A percentile compares a stretch with the other conserved stretches of the same genome.
Conservation (phyloP, 192 early-diverging fungal genomes). For the Geranomyces variabilis region DNA sequence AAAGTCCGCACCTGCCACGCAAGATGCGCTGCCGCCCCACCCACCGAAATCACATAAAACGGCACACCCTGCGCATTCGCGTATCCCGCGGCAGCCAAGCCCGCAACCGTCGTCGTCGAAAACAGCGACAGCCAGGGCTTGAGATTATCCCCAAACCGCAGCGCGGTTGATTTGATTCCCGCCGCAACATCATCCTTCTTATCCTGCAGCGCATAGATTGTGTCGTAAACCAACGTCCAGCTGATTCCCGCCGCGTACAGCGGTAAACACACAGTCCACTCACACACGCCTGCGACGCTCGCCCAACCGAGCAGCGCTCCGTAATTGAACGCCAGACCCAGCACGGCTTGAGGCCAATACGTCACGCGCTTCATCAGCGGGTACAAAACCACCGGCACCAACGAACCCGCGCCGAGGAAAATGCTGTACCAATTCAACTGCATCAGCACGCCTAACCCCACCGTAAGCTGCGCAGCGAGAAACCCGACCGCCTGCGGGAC, state of each 20-base stretch:
- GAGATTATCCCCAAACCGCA: constrained; percentile 78
- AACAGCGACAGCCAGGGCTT: constrained; percentile 72
- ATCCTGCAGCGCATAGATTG: constrained; percentile 97
- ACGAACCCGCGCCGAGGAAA: constrained; percentile 75
- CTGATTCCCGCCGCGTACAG: constrained; percentile 83
- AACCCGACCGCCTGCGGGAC: constrained; percentile 74
- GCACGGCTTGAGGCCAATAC: constrained; percentile 90
- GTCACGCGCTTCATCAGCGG: constrained; percentile 96
- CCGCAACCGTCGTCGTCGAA: constrained; percentile 66
- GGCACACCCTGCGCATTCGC: constrained; percentile 76
- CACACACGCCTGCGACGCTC: constrained; percentile 64
- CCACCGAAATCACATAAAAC: constrained; percentile 73
- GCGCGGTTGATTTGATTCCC: constrained; percentile 90
- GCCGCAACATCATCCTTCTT: constrained; percentile 85
- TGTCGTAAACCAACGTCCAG: constrained; percentile 97
- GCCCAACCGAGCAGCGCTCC: constrained; percentile 88
- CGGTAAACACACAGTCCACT: constrained; percentile 76
- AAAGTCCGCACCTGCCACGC: constrained; percentile 81
- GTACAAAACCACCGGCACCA: constrained; percentile 78
- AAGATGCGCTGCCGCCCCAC: constrained; percentile 75
- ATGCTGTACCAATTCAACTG: constrained; percentile 91
- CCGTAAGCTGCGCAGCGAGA: constrained; percentile 75
- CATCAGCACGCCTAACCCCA: constrained; percentile 80
- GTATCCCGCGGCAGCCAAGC: constrained; percentile 75
- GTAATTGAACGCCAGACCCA: constrained; percentile 94